Conservation (phyloP, 768 basidiomycete genomes). For the Glaciozyma antarctica region DNA sequence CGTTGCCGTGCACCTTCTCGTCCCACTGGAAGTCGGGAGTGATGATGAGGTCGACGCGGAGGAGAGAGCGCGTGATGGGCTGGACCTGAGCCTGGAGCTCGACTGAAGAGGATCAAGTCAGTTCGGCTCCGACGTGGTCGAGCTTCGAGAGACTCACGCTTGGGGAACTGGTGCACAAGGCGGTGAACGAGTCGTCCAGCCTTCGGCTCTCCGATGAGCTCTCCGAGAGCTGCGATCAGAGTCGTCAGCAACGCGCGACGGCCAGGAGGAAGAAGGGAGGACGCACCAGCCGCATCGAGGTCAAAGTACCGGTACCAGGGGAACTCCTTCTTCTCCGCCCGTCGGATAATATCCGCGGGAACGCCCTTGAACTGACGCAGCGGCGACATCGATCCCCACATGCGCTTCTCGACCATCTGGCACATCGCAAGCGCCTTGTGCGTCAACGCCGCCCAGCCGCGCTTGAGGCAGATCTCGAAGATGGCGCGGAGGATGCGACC, state of each 20-base stretch:
- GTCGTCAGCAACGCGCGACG: not conserved
- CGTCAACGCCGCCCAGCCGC: conserved; percentile 94
- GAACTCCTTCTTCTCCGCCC: conserved; percentile 96
- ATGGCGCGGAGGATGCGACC: conserved; percentile 92
- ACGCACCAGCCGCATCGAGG: conserved; percentile 44
- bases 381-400: conserved; percentile 98
- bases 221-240: conserved; percentile 64
- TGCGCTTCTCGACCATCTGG: conserved; percentile 51
- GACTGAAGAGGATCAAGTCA: conserved; percentile 4
- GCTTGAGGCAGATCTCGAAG: conserved; percentile 93
- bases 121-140: not conserved
- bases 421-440: conserved; percentile 83
- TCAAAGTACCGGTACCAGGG: conserved; percentile 98
- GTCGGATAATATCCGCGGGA: conserved; percentile 49
- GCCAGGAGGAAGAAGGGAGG: conserved; percentile 36
- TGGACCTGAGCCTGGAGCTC: conserved; percentile 83
- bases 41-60: conserved; percentile 86
- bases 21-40: conserved; percentile 99
- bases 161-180: conserved; percentile 92
- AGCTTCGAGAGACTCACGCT: conserved; percentile 55
- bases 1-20: conserved; percentile 75
- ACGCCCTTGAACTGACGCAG: conserved; percentile 90
- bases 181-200: conserved; percentile 85
- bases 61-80: conserved; percentile 84
- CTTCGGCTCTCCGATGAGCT: conserved; percentile 85